Percentiles rank a stretch among this genome's conserved stretches.
Evolutionary conservation across 768 basidiomycete species (phyloP).

Genomic region (Krasilnikovozyma curviuscula): DNA sequence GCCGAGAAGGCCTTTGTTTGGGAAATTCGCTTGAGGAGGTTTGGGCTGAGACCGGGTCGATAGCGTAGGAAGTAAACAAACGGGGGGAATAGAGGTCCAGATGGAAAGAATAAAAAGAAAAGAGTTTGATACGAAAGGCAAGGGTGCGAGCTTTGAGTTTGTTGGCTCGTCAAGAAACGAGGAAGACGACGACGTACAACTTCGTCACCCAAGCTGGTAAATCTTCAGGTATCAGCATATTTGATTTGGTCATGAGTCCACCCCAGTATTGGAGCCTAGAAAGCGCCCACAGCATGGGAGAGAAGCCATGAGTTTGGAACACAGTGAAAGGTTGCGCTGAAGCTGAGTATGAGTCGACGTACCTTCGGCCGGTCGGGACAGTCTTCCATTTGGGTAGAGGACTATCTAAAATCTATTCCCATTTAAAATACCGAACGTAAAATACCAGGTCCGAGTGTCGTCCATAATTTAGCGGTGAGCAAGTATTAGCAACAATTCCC

Average conservation of each 20-base stretch:
- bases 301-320: neutral
- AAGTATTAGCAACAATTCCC: too few species aligned
- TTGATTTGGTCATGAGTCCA: slow-evolving; percentile 44
- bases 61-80: slow-evolving; percentile 6
- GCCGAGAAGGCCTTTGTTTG: slow-evolving; percentile 44
- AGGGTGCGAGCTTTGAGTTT: too few species aligned
- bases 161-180: too few species aligned
- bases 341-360: slow-evolving; percentile 6
- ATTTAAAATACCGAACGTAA: too few species aligned
- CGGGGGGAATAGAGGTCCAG: slow-evolving; percentile 1
- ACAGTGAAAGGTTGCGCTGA: neutral
- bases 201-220: slow-evolving; percentile 49
- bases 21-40: slow-evolving; percentile 51
- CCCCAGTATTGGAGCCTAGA: slow-evolving; percentile 13
- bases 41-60: slow-evolving; percentile 37
- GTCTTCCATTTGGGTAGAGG: slow-evolving; percentile 70
- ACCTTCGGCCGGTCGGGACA: slow-evolving; percentile 48
- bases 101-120: too few species aligned
- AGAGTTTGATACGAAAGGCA: too few species aligned
- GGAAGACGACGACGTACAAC: too few species aligned
- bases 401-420: slow-evolving; percentile 48
- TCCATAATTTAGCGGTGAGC: too few species aligned
- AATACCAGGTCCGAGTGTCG: too few species aligned
- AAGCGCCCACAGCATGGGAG: neutral
- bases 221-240: slow-evolving; percentile 44